phyloP scores from a whole-genome alignment of 2,329 filamentous ascomycete genomes.

The Cladosporium sp. region DNA sequence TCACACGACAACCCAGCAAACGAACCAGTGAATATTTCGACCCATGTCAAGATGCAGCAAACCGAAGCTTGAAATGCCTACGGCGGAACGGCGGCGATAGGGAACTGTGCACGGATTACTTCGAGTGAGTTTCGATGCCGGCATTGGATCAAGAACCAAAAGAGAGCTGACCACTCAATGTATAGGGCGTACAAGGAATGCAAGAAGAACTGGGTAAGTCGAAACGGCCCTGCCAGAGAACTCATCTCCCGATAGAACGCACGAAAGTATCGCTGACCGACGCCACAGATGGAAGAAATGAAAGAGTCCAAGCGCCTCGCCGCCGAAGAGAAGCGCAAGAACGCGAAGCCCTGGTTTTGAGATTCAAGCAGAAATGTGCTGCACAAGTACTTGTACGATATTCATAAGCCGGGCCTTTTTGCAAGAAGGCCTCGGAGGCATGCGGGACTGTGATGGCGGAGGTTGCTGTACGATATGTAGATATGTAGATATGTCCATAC shows the following conservation, averaged over 20 bases:
- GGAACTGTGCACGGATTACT: conserved; percentile 91
- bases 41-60: conserved; percentile 89
- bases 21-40: conserved; percentile 87
- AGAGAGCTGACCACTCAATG: not conserved
- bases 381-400: not conserved
- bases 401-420: not conserved
- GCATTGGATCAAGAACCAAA: too few relatives aligned
- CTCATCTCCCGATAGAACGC: too few relatives aligned
- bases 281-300: conserved; percentile 45
- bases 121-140: conserved; percentile 66
- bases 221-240: not conserved
- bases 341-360: conserved; percentile 35
- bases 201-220: conserved; percentile 86
- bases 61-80: conserved; percentile 81
- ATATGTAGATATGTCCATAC: not conserved
- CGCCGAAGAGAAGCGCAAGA: conserved; percentile 31
- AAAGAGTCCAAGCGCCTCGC: conserved; percentile 45
- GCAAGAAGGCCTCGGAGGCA: not conserved
- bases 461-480: not conserved
- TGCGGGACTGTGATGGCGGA: not conserved
- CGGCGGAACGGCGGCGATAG: conserved; percentile 84
- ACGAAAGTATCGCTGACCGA: not conserved
- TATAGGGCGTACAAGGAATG: conserved; percentile 81
- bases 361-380: not conserved
- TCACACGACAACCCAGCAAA: conserved; percentile 61